A percentile compares a stretch with the other conserved stretches of the same genome.
These are phyloP conservation scores for Haplosporangium gracile DNA, from an alignment of 192 early-diverging fungal species.

Conservation along the genomic window DNA sequence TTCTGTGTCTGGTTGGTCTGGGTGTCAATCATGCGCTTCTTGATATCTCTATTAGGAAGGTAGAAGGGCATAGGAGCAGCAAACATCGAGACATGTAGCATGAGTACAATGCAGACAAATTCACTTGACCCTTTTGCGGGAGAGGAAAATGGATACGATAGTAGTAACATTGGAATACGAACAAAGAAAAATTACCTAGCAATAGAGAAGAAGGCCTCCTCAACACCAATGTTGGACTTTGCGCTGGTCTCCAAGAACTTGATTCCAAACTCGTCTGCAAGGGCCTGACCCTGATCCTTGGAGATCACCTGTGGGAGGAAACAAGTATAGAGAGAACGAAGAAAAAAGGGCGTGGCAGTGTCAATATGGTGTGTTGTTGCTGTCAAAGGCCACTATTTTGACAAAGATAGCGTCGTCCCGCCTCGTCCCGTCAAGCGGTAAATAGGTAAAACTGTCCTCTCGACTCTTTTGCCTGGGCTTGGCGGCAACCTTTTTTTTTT, in stretches of 20 bases:
- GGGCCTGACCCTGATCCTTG: constrained; percentile 95
- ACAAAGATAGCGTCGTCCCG: background rate
- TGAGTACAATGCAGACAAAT: background rate
- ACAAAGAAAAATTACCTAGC: constrained; percentile 73
- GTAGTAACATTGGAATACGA: background rate
- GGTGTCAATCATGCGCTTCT: constrained; percentile 97
- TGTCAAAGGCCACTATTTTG: background rate
- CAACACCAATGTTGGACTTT: constrained; percentile 97
- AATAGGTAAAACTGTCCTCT: constrained; percentile 12
- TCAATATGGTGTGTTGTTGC: background rate
- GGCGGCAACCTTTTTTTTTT: background rate
- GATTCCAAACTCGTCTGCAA: constrained; percentile 95
- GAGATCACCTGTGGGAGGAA: constrained; percentile 78
- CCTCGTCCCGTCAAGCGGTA: background rate
- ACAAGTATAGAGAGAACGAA: background rate
- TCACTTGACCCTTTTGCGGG: too few species aligned
- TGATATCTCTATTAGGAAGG: constrained; percentile 85
- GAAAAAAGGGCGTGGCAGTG: background rate
- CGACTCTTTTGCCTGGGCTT: background rate
- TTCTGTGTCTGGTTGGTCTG: constrained; percentile 56
- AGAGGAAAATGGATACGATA: background rate
- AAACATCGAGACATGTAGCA: background rate
- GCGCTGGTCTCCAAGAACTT: constrained; percentile 98
- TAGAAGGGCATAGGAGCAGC: constrained; percentile 8
- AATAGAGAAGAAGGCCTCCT: constrained; percentile 97